Evolutionary conservation across 2,329 filamentous ascomycete genomes (phyloP), one percentile per base, ranked within the genome.

Genomic region (Westerdykella aurantiaca): DNA sequence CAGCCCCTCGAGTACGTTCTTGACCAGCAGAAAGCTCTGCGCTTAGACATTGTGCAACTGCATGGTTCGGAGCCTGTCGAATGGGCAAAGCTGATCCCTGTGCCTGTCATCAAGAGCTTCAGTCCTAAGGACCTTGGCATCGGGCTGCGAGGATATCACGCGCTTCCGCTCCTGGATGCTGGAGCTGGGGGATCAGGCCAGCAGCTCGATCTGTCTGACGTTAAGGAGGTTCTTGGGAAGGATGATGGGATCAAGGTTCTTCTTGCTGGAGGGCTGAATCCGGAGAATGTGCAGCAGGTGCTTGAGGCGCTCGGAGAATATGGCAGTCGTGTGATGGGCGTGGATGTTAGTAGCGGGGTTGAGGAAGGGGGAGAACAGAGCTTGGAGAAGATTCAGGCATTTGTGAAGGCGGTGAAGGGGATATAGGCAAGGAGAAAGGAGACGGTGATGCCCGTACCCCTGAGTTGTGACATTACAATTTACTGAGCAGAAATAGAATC

Each of bases 321-420:
- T 9, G 73, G 74, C 21, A 73, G 73, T 9, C 80, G 83, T 47
- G 79, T 96, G 11, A 72, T 89, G 29, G 90, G 85, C 2, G 86
- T 98, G 3, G 93, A 98, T 72, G 88, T 95, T 16, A 95, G 89
- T 67, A 95, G 88, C 60, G 94, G 94, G 0, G 89, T 98, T 2
- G 93, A 97, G 69, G 59, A 61, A 25, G 82, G 81, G 31, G 91
- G 89, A 2, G 74, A 81, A 61, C 93, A 98, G 69, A 86, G 83
- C 66, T 58, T 91, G 45, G 79, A 81, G 14, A 94, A 85, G 72
- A 97, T 98, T 54, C 73, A 75, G 50, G 80, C 78, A 4, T 98
- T 98, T 68, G 75, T 97, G 34, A 78, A 80, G 61, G 81, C 82
- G 31, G 87, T 83, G 0, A 93, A 66, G 47, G 47, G 47, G 13